These are phyloP conservation scores for Bolboschoenoplectus hybrid DNA, from an alignment of 202 grass and related monocot genomes.

Conservation along the genomic window DNA sequence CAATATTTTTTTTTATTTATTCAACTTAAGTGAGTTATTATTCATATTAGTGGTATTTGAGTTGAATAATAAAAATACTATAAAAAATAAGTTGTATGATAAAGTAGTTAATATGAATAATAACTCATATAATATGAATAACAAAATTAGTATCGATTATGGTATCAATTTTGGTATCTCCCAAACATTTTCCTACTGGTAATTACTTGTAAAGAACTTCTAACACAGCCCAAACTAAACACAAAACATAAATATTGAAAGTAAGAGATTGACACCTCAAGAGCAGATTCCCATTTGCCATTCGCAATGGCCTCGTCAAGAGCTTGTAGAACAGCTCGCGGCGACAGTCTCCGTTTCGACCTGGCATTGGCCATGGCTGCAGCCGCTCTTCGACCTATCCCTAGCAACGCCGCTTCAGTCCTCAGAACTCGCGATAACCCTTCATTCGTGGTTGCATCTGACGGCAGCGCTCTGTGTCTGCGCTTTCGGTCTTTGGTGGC, in stretches of 20 bases:
- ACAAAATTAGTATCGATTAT: too few species aligned
- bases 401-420: slow-evolving; percentile 67
- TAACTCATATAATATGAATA: too few species aligned
- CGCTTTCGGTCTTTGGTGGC: slow-evolving; percentile 18
- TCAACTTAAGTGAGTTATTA: too few species aligned
- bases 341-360: slow-evolving; percentile 63
- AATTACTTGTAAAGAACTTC: slow-evolving; percentile 19
- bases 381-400: slow-evolving; percentile 58
- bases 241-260: background rate
- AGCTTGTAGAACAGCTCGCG: slow-evolving; percentile 76
- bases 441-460: slow-evolving; percentile 41
- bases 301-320: slow-evolving; percentile 63
- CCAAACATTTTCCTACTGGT: background rate
- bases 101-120: too few species aligned
- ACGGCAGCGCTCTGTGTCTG: slow-evolving; percentile 1
- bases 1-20: too few species aligned
- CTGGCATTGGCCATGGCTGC: slow-evolving; percentile 39
- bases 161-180: background rate
- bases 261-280: slow-evolving; percentile 53
- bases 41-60: too few species aligned
- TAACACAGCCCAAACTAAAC: background rate
- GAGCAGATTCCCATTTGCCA: slow-evolving; percentile 66
- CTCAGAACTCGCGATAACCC: slow-evolving; percentile 68
- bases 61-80: too few species aligned
- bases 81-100: too few species aligned